Evolutionary conservation across 2,329 filamentous ascomycete genomes (phyloP).

Genomic region (Pseudohalonectria lignicola): DNA sequence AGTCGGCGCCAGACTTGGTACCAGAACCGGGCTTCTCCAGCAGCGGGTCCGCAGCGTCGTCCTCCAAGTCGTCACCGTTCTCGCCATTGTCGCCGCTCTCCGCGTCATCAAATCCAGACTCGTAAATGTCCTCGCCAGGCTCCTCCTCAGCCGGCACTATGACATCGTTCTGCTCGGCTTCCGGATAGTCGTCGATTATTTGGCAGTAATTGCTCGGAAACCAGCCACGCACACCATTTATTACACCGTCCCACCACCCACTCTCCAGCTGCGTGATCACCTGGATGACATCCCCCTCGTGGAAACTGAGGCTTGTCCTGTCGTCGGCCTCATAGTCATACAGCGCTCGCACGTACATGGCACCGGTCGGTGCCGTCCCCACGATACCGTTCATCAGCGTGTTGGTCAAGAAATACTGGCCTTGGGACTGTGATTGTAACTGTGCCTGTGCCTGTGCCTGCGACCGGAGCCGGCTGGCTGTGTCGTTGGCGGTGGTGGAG

Average conservation of each 20-base stretch:
- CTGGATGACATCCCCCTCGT: conserved; percentile 93
- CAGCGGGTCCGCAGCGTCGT: background rate
- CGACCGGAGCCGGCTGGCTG: background rate
- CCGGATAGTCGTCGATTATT: conserved; percentile 67
- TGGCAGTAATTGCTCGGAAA: conserved; percentile 99
- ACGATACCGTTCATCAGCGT: conserved; percentile 49
- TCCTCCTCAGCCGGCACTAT: conserved; percentile 49
- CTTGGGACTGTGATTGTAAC: background rate
- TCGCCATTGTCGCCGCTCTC: conserved; percentile 52
- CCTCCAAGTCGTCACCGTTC: conserved; percentile 28
- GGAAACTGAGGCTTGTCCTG: conserved; percentile 91
- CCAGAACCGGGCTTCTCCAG: conserved; percentile 52
- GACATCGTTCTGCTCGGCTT: conserved; percentile 43
- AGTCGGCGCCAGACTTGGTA: conserved; percentile 80
- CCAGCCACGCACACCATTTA: conserved; percentile 94
- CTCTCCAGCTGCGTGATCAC: conserved; percentile 97
- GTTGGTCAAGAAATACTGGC: background rate
- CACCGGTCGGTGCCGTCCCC: conserved; percentile 48
- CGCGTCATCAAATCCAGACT: conserved; percentile 56
- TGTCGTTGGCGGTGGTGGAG: background rate
- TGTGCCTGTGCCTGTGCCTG: background rate
- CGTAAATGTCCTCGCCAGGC: conserved; percentile 56
- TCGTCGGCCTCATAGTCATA: conserved; percentile 99
- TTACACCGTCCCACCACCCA: conserved; percentile 98
- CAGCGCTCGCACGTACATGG: conserved; percentile 86